These are phyloP conservation scores for Penicillium sp. DNA, from an alignment of 2,329 filamentous ascomycete species.

Conservation along the genomic window DNA sequence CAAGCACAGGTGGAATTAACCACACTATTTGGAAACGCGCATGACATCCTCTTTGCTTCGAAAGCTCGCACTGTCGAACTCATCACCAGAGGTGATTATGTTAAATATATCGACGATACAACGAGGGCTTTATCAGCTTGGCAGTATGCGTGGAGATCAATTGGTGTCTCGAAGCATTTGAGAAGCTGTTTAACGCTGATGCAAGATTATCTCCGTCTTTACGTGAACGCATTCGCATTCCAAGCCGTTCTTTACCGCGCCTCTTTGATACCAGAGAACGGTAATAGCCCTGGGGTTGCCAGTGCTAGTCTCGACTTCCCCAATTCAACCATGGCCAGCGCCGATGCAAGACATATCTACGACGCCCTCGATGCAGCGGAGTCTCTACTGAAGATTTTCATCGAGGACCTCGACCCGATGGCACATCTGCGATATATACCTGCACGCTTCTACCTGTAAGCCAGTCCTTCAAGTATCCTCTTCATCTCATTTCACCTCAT, in stretches of 20 bases:
- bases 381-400: slow-evolving; percentile 5
- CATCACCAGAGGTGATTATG: slow-evolving; percentile 22
- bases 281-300: background rate
- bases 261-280: background rate
- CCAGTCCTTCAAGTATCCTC: too few relatives aligned
- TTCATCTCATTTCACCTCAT: too few relatives aligned
- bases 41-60: slow-evolving; percentile 24
- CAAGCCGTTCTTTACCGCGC: slow-evolving; percentile 4
- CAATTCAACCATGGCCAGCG: slow-evolving; percentile 4
- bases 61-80: slow-evolving; percentile 20
- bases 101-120: slow-evolving; percentile 23
- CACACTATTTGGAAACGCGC: slow-evolving; percentile 24
- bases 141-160: background rate
- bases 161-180: background rate
- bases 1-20: slow-evolving; percentile 24
- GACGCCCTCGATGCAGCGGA: slow-evolving; percentile 7
- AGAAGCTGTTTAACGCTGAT: slow-evolving; percentile 1
- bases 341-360: slow-evolving; percentile 8
- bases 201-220: slow-evolving; percentile 5
- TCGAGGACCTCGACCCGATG: slow-evolving; percentile 3
- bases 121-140: background rate
- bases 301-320: background rate
- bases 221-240: slow-evolving; percentile 6
- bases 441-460: slow-evolving; percentile 9
- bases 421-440: slow-evolving; percentile 1